Percentiles rank a stretch among this genome's conserved stretches.
These are phyloP conservation scores for Scutellaria minor DNA, from an alignment of 257 asterid genomes.

Conservation along the genomic window DNA sequence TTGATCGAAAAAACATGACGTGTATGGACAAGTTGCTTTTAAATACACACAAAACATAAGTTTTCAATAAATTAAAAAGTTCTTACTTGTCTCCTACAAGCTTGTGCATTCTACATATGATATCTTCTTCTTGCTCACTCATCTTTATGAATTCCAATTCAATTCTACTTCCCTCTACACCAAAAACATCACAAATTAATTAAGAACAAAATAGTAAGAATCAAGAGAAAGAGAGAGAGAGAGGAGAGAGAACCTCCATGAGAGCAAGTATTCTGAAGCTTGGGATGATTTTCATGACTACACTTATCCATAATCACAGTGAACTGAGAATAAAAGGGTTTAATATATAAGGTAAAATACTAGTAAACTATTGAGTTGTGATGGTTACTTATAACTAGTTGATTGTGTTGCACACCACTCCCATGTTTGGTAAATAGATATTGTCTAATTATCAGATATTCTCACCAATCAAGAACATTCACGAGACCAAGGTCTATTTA, in stretches of 20 bases:
- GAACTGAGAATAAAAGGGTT: background rate
- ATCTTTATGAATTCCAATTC: slow-evolving; percentile 52
- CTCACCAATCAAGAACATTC: too few species aligned
- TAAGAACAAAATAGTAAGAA: background rate
- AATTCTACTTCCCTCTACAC: slow-evolving; percentile 48
- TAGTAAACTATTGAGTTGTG: background rate
- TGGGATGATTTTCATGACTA: too few species aligned
- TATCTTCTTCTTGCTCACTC: slow-evolving; percentile 71
- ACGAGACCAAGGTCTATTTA: too few species aligned
- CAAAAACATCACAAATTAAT: background rate
- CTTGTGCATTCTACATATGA: slow-evolving; percentile 69
- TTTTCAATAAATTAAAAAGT: too few species aligned
- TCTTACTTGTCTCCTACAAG: slow-evolving; percentile 71
- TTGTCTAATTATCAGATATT: too few species aligned
- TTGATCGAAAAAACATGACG: too few species aligned
- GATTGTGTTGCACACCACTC: too few species aligned
- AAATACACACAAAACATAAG: too few species aligned
- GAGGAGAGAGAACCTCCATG: slow-evolving; percentile 12
- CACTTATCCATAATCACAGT: slow-evolving; percentile 32
- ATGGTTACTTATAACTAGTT: background rate
- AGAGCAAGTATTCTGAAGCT: too few species aligned
- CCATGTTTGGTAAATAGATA: too few species aligned
- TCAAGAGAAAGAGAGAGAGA: background rate
- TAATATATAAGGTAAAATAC: background rate
- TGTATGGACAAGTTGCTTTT: too few species aligned